Evolutionary conservation across 1,284 basidiomycete species (phyloP), one percentile per base, ranked within the genome.

Genomic region (Boletus smithii): DNA sequence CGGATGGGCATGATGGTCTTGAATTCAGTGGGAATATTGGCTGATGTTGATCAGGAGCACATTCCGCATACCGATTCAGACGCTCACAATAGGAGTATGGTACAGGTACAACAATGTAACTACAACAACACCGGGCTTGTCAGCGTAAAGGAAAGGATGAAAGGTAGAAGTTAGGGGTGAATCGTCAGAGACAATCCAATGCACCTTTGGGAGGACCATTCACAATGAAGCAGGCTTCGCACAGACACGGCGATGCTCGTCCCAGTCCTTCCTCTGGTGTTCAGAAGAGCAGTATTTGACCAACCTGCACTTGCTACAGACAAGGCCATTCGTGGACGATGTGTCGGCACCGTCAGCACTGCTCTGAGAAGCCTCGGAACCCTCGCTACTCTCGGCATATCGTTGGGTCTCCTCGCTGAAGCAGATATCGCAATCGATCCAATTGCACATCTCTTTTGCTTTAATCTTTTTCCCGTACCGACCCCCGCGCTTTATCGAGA

Each of bases 271-370:
- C 61, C 70, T 73, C 67, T 87, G 84, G 60, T 86, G 83, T 53
- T 82, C 79, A 11, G 76, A 65, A 39, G 80, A 83, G 59, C 85
- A 87, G 57, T 87, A 87, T 64, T 79, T 83, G 55, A 87, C 84
- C 43, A 87, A 69, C 62, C 79, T 80, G 69, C 85, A 87, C 63
- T 82, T 83, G 67, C 83, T 83, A 63, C 85, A 87, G 24, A 79
- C 71, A 58, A 81, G 77, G 33, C 76, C 80, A 41, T 65, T 65
- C 57, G 43, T 53, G 38, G 51, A 44, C 26, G 62, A 36, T 11
- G 39, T 39, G 23, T 64, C 62, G 14, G 40, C 29, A 33, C 51
- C 64, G 44, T 76, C 73, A 33, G 60, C 56, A 46, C 73, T 72
- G 46, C 62, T 69, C 47, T 77, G 74, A 31, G 74, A 75, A 18